Conservation (phyloP, 2,329 filamentous ascomycete genomes). For the Venturia pyrina region DNA sequence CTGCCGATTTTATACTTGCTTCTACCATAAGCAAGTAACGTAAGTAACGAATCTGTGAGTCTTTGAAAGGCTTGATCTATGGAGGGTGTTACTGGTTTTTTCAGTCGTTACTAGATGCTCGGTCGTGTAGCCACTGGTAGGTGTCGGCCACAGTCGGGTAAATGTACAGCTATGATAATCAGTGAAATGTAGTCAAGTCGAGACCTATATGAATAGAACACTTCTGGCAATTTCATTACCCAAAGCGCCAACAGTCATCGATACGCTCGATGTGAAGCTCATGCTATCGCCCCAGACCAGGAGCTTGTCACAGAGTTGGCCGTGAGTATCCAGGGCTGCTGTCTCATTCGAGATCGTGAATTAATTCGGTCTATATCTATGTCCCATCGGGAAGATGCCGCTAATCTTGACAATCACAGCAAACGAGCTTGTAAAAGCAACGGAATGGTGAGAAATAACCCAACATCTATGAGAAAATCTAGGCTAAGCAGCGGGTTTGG, state of each 20-base stretch:
- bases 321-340: background rate
- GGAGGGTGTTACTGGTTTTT: background rate
- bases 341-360: background rate
- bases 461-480: background rate
- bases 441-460: no score
- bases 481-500: background rate
- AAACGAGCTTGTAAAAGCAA: background rate
- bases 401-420: background rate
- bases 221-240: no score
- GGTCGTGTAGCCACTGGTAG: no score
- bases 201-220: no score
- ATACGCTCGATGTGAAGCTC: no score
- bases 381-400: background rate
- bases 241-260: background rate
- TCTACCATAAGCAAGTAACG: background rate
- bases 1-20: background rate
- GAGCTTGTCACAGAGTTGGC: background rate
- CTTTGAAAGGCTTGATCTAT: no score
- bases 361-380: background rate
- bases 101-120: no score
- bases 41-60: background rate
- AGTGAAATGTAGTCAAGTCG: no score
- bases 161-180: no score
- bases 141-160: no score
- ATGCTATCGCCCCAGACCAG: no score